Base-by-base conservation (phyloP, 2,329 filamentous ascomycete species). In the Ascochyta pisi region DNA sequence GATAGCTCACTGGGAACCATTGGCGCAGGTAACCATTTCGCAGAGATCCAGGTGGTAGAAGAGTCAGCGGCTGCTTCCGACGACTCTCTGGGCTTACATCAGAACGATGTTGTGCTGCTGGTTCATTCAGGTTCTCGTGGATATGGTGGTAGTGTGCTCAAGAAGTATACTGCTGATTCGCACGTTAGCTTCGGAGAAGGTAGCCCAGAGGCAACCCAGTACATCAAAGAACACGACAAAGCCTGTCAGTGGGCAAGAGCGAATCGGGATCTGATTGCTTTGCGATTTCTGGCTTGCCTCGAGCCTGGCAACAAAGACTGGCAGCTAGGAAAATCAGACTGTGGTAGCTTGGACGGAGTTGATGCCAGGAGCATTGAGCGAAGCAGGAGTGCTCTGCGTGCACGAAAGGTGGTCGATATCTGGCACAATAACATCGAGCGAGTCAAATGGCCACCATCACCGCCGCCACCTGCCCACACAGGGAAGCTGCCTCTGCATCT, bases 1-100 rank as follows among this genome's bases (percentile, higher is more conserved):
- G 73, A 76, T 53, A 40, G 23, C 12, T 54, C 61, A 2, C 51
- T 77, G 4, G 75, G 76, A 3, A 77, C 75, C 3, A 76, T 77
- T 45, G 73, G 75, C 6, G 71, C 70, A 8, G 75, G 75, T 0
- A 75, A 76, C 47, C 73, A 77, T 47, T 76, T 78, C 34, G 75
- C 71, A 23, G 74, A 78, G 54, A 61, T 76, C 13, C 74, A 77
- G 50, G 66, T 77, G 1, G 70, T 78, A 1, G 74, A 76, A 44
- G 59, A 67, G n/a, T 58, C 45, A 38, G 48, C 50, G 24, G 39
- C 54, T 13, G 10, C 19, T 16, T 39, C 33, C 2, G 38, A 57
- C 1, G 60, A 60, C 13, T 49, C 53, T 8, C 27, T 51, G 1
- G 62, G 59, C 4, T 60, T 73, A 13, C 45, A 52, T 15, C 50